Conservation (phyloP, 2,329 filamentous ascomycete species). For the Mollisiaceae sp. region DNA sequence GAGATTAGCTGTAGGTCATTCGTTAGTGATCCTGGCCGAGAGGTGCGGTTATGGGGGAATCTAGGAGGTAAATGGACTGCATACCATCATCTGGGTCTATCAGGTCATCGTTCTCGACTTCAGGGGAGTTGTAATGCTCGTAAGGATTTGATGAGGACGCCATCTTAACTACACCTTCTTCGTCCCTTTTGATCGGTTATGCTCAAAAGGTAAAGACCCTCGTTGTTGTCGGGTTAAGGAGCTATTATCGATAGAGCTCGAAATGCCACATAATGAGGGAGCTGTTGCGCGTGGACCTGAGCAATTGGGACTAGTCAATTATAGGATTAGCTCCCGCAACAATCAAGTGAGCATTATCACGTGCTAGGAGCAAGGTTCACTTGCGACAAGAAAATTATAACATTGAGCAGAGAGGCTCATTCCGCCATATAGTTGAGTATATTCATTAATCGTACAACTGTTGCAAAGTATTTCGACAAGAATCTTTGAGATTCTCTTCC, state of each 20-base stretch:
- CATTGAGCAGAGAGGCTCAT: background rate
- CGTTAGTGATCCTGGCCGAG: constrained; percentile 27
- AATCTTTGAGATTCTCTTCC: background rate
- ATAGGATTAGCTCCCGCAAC: background rate
- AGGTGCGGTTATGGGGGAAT: constrained; percentile 11
- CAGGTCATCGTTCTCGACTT: constrained; percentile 69
- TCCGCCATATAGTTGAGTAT: background rate
- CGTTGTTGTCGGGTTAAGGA: background rate
- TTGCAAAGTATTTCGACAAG: background rate
- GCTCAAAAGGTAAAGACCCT: background rate
- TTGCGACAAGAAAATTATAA: background rate
- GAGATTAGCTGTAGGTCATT: constrained; percentile 44
- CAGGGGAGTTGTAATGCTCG: constrained; percentile 65
- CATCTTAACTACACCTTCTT: constrained; percentile 29
- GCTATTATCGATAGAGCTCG: constrained; percentile 4
- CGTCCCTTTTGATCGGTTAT: background rate
- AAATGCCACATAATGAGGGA: constrained; percentile 6
- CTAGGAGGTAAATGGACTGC: constrained; percentile 28
- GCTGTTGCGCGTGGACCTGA: constrained; percentile 3
- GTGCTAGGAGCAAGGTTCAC: background rate
- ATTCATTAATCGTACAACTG: constrained; percentile 3
- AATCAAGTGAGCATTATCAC: background rate
- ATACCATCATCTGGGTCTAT: constrained; percentile 82
- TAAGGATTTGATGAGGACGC: constrained; percentile 50
- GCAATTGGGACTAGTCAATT: background rate